These are phyloP conservation scores for Raphanus raphanistrum DNA, from an alignment of 345 rosid genomes.

Conservation along the genomic window DNA sequence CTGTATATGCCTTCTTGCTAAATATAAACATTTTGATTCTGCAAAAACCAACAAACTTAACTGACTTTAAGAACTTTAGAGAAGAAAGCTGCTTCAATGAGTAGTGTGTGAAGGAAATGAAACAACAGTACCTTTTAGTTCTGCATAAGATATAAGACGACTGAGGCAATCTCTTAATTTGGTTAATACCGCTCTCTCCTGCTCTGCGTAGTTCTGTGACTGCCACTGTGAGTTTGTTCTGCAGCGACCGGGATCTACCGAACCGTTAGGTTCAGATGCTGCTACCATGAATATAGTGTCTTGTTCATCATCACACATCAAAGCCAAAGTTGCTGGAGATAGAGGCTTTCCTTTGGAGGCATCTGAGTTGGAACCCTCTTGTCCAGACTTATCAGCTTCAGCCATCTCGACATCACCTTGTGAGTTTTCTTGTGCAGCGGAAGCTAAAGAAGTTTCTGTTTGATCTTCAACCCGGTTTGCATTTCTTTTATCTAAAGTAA, in stretches of 20 bases:
- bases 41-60: slow-evolving; percentile 35
- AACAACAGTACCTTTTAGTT: slow-evolving; percentile 58
- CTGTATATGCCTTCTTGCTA: slow-evolving; percentile 65
- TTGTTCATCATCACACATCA: slow-evolving; percentile 98
- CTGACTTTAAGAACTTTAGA: slow-evolving; percentile 2
- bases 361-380: slow-evolving; percentile 54
- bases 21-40: slow-evolving; percentile 73
- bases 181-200: slow-evolving; percentile 74
- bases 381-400: slow-evolving; percentile 48
- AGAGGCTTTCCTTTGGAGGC: slow-evolving; percentile 69
- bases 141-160: slow-evolving; percentile 79
- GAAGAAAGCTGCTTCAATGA: background rate
- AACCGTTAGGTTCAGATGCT: slow-evolving; percentile 62
- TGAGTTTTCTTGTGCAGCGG: slow-evolving; percentile 55
- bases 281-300: slow-evolving; percentile 78
- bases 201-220: slow-evolving; percentile 71
- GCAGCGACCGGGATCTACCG: slow-evolving; percentile 48
- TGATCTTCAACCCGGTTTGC: slow-evolving; percentile 50
- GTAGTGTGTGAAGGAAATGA: background rate
- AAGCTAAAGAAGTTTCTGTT: slow-evolving; percentile 51
- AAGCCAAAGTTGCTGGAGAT: slow-evolving; percentile 97
- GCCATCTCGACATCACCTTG: slow-evolving; percentile 48
- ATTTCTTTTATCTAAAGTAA: slow-evolving; percentile 52
- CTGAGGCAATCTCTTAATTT: slow-evolving; percentile 87
- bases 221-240: slow-evolving; percentile 54